phyloP scores from a whole-genome alignment of 2,329 filamentous ascomycete genomes.

The Chaetoscypha palmicola region DNA sequence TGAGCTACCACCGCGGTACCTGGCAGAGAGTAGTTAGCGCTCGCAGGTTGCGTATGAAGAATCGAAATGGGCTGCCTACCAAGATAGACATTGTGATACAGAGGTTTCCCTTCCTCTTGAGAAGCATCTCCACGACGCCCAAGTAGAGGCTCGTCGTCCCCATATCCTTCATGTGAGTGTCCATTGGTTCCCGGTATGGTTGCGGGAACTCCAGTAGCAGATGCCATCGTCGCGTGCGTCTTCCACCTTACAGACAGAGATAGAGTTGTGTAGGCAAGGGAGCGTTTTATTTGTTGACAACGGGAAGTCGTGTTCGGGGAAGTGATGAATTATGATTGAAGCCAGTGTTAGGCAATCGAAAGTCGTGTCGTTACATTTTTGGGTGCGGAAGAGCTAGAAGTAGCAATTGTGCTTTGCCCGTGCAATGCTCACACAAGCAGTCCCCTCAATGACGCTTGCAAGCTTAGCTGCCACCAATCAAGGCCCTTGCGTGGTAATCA shows the following conservation, averaged over 20 bases:
- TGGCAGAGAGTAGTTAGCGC: constrained; percentile 33
- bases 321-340: background rate
- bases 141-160: constrained; percentile 63
- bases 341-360: background rate
- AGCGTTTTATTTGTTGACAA: too few relatives aligned
- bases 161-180: constrained; percentile 26
- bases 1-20: constrained; percentile 79
- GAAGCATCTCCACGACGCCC: constrained; percentile 65
- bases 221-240: constrained; percentile 52
- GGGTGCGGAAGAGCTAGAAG: background rate
- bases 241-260: too few relatives aligned
- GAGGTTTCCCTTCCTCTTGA: constrained; percentile 56
- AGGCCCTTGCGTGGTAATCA: constrained; percentile 6
- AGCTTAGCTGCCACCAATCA: constrained; percentile 18
- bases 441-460: constrained; percentile 11
- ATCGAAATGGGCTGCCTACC: constrained; percentile 45
- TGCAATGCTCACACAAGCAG: constrained; percentile 4
- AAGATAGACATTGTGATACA: constrained; percentile 65
- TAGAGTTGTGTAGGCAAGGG: too few relatives aligned
- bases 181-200: constrained; percentile 27
- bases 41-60: background rate
- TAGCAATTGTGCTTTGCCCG: background rate
- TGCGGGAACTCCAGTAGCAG: constrained; percentile 59
- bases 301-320: background rate
- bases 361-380: background rate